Base-by-base conservation (phyloP, 1,139 yeast species). In the Saccharomyces hybrid region DNA sequence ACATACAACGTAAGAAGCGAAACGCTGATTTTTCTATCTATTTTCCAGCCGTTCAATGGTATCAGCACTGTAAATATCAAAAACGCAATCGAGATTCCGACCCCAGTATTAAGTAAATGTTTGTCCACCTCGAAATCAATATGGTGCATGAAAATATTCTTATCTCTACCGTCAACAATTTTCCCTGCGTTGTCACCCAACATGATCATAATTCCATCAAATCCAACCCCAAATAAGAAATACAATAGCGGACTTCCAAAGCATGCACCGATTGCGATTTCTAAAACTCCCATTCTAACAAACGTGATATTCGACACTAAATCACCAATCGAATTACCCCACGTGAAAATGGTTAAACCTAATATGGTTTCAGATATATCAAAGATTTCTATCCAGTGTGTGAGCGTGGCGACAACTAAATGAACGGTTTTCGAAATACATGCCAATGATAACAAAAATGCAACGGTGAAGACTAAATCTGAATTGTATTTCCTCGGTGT, bases 251-350 rank as follows among this genome's bases (percentile, higher is more conserved):
- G 98, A 0, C 97, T 95, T 0, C 97, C 98, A 70, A 90, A 88
- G 66, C 97, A 91, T 0, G 98, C 97, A 12, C 95, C 87, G 47
- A 93, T 76, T 0, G 98, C 97, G 93, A 91, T 88, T 58, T 87
- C 78, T 0, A 96, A 91, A 74, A 84, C 85, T 0, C 97, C 97
- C 82, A 88, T 82, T 58, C 75, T 77, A 0, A 96, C 93, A 52
- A 93, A 83, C 0, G 96, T 87, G 52, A 86, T 75, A 64, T 93
- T 90, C 0, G 97, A 86, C 1, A 91, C 83, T 53, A 91, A 75
- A 64, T 93, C 99, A 4, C 97, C 96, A 3, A 88, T 73, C 0
- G 96, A 89, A 66, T 91, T 91, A 9, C 98, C 98, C 58, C 90
- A 73, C 0, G 97, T 96, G 73, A 90, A 89, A 0, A 89, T 79